Evolutionary conservation across 2,329 filamentous ascomycete genomes (phyloP).

Genomic region (Huntiella decipiens): DNA sequence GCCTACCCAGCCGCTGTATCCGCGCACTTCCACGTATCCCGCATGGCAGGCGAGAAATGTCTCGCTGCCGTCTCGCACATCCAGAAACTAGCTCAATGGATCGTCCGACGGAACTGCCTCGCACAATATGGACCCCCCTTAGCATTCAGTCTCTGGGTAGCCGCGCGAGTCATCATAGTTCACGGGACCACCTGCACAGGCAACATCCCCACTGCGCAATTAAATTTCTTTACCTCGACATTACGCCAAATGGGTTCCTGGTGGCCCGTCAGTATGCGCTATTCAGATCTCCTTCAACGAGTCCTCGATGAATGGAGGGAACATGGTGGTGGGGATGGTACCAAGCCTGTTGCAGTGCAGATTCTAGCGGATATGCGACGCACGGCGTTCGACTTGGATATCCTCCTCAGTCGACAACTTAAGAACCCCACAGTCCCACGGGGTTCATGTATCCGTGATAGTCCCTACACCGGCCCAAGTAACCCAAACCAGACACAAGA

Average conservation of each 20-base stretch:
- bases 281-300: conserved; percentile 58
- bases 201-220: conserved; percentile 52
- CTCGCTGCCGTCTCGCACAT: conserved; percentile 70
- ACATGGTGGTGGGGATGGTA: conserved; percentile 52
- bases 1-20: conserved; percentile 82
- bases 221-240: conserved; percentile 65
- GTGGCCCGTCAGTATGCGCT: conserved; percentile 73
- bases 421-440: background rate
- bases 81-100: conserved; percentile 57
- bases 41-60: conserved; percentile 67
- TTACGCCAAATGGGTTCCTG: conserved; percentile 62
- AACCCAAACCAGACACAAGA: conserved; percentile 7
- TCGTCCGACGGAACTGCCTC: conserved; percentile 54
- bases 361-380: conserved; percentile 84
- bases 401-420: conserved; percentile 71
- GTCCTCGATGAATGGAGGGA: conserved; percentile 76
- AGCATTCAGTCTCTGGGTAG: conserved; percentile 84
- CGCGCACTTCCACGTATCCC: conserved; percentile 75
- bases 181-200: conserved; percentile 81
- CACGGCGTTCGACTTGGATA: conserved; percentile 77
- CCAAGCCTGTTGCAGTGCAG: conserved; percentile 65
- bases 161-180: conserved; percentile 67
- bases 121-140: conserved; percentile 74
- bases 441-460: background rate
- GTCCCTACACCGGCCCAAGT: background rate